These are phyloP conservation scores for Yarrowia porcina DNA, from an alignment of 805 yeast genomes.

Conservation along the genomic window DNA sequence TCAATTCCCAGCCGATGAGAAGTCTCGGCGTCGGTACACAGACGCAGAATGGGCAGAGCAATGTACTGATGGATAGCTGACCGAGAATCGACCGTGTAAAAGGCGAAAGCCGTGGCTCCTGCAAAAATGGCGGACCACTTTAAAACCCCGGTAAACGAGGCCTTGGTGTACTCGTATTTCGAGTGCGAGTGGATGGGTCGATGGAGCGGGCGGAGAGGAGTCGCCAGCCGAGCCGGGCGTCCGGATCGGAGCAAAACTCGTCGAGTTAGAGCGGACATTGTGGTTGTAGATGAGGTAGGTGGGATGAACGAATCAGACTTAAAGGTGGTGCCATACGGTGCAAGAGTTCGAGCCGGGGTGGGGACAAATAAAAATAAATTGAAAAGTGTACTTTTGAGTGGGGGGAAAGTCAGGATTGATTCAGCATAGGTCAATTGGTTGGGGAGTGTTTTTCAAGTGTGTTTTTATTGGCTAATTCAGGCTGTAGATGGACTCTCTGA, in stretches of 20 bases:
- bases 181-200: neutral
- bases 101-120: slow-evolving; percentile 42
- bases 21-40: slow-evolving; percentile 72
- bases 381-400: too few relatives aligned
- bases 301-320: neutral
- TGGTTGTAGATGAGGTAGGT: neutral
- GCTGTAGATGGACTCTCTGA: too few relatives aligned
- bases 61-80: slow-evolving; percentile 80
- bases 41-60: slow-evolving; percentile 71
- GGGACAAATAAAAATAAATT: too few relatives aligned
- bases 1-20: slow-evolving; percentile 78
- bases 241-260: slow-evolving; percentile 1
- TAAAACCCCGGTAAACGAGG: slow-evolving; percentile 6
- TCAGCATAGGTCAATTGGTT: too few relatives aligned
- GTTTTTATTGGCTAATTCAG: too few relatives aligned
- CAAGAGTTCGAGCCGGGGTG: neutral
- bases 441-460: too few relatives aligned
- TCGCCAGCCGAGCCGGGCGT: neutral
- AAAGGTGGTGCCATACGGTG: neutral
- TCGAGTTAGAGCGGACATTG: neutral
- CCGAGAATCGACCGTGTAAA: slow-evolving; percentile 69
- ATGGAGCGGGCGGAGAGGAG: neutral
- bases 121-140: slow-evolving; percentile 25
- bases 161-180: neutral
- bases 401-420: too few relatives aligned